A percentile compares a stretch with the other conserved stretches of the same genome.
These are phyloP conservation scores for Phtheirospermum japonicum DNA, from an alignment of 257 asterid genomes.

Conservation along the genomic window DNA sequence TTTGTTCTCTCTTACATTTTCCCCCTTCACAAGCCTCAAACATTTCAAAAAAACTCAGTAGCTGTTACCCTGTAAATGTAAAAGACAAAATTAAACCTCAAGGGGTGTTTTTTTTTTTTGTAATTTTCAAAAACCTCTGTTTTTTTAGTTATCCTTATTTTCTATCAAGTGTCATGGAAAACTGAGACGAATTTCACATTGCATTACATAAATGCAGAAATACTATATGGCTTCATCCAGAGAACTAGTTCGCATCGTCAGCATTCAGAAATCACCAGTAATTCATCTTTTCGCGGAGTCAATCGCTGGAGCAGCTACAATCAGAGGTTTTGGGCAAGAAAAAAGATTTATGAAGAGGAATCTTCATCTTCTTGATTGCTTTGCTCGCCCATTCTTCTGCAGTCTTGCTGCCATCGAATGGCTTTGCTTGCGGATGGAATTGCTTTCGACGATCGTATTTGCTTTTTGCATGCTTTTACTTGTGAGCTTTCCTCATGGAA, in stretches of 20 bases:
- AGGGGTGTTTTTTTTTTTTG: not conserved
- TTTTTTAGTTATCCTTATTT: not conserved
- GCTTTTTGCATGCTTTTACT: slow-evolving; percentile 96
- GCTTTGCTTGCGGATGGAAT: slow-evolving; percentile 98
- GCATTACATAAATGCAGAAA: slow-evolving; percentile 54
- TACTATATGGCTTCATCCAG: slow-evolving; percentile 99
- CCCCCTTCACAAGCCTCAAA: not conserved
- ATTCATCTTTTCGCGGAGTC: slow-evolving; percentile 95
- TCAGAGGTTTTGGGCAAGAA: slow-evolving; percentile 98
- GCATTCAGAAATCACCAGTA: slow-evolving; percentile 97
- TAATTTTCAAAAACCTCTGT: too few species aligned
- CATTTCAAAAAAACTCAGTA: not conserved
- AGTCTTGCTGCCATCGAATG: slow-evolving; percentile 98
- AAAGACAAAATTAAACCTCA: not conserved
- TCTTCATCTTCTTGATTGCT: slow-evolving; percentile 94
- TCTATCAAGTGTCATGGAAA: slow-evolving; percentile 11
- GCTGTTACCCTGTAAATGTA: not conserved
- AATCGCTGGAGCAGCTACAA: slow-evolving; percentile 96
- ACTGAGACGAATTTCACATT: slow-evolving; percentile 22
- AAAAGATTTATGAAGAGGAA: slow-evolving; percentile 98
- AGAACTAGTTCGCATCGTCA: slow-evolving; percentile 94
- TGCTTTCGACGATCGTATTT: slow-evolving; percentile 92
- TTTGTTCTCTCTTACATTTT: too few species aligned
- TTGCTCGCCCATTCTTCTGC: slow-evolving; percentile 97
- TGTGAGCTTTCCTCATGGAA: slow-evolving; percentile 93